Conservation (phyloP, 805 yeast species). For the Scheffersomyces amazonensis region DNA sequence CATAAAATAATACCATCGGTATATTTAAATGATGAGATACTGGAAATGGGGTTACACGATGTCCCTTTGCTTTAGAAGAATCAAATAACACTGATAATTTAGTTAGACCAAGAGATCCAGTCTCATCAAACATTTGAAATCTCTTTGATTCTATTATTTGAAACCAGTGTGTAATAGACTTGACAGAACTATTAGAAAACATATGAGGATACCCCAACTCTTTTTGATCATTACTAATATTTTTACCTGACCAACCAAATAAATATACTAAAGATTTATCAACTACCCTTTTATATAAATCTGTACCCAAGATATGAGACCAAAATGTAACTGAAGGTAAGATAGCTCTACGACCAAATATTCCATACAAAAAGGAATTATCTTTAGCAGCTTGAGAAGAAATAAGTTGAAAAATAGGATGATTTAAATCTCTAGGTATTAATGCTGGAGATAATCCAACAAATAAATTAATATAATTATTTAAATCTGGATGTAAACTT, state of each 20-base stretch:
- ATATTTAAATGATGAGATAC: slow-evolving; percentile 25
- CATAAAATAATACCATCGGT: slow-evolving; percentile 26
- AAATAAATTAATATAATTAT: slow-evolving; percentile 17
- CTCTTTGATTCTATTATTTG: slow-evolving; percentile 26
- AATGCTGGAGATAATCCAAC: slow-evolving; percentile 30
- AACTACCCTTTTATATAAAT: slow-evolving; percentile 20
- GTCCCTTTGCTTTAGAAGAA: slow-evolving; percentile 12
- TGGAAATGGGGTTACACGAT: slow-evolving; percentile 26
- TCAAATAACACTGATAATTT: slow-evolving; percentile 15
- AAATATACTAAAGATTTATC: slow-evolving; percentile 19
- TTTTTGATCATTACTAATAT: slow-evolving; percentile 20
- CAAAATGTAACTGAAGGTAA: slow-evolving; percentile 28
- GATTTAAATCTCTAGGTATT: slow-evolving; percentile 21
- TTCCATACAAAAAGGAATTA: slow-evolving; percentile 18
- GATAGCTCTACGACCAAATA: slow-evolving; percentile 27
- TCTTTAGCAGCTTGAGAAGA: slow-evolving; percentile 23
- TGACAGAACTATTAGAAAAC: slow-evolving; percentile 27
- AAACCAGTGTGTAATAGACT: slow-evolving; percentile 29
- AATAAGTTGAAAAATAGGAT: slow-evolving; percentile 20
- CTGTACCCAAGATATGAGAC: slow-evolving; percentile 19
- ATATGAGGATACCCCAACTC: slow-evolving; percentile 26
- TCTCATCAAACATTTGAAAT: slow-evolving; percentile 32
- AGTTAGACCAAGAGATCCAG: slow-evolving; percentile 19
- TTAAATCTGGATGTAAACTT: slow-evolving; percentile 22
- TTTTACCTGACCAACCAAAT: slow-evolving; percentile 26